A percentile compares a stretch with the other conserved stretches of the same genome.
Evolutionary conservation across 148 eudicot species (phyloP).

Genomic region (Tetragonia tetragonoides): DNA sequence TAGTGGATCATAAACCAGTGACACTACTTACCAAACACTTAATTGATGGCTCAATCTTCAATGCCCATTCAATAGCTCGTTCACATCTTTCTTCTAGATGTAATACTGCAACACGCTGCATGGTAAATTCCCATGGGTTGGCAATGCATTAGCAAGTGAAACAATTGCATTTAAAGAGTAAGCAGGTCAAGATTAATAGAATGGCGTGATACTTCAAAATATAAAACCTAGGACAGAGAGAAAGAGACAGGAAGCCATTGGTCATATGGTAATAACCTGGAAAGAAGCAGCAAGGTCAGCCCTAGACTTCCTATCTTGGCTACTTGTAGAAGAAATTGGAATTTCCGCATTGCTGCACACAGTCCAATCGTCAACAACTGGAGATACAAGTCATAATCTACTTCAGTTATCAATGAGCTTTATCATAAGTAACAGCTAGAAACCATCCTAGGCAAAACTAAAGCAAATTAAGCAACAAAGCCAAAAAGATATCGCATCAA

Average conservation of each 20-base stretch:
- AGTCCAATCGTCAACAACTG: slow-evolving; percentile 9
- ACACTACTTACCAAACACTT: slow-evolving; percentile 57
- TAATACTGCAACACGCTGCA: slow-evolving; percentile 88
- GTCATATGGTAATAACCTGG: slow-evolving; percentile 49
- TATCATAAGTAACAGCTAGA: slow-evolving; percentile 1
- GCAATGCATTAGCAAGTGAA: slow-evolving; percentile 5
- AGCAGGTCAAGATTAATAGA: neutral
- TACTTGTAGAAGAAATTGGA: slow-evolving; percentile 67
- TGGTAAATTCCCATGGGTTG: slow-evolving; percentile 1
- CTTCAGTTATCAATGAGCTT: neutral
- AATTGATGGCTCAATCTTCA: slow-evolving; percentile 77
- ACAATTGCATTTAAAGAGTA: neutral
- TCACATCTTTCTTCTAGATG: slow-evolving; percentile 94
- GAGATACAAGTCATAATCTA: neutral
- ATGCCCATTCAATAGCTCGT: slow-evolving; percentile 93
- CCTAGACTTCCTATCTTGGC: slow-evolving; percentile 70
- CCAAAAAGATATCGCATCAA: neutral
- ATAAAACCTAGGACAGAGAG: neutral
- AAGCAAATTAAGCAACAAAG: neutral
- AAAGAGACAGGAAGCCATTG: neutral
- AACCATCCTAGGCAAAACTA: neutral
- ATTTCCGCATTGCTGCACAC: slow-evolving; percentile 61
- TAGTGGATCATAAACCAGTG: slow-evolving; percentile 1
- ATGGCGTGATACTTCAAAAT: neutral
- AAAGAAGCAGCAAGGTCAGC: slow-evolving; percentile 97